Evolutionary conservation across 768 basidiomycete genomes (phyloP).

Genomic region (Ramaria rubella): DNA sequence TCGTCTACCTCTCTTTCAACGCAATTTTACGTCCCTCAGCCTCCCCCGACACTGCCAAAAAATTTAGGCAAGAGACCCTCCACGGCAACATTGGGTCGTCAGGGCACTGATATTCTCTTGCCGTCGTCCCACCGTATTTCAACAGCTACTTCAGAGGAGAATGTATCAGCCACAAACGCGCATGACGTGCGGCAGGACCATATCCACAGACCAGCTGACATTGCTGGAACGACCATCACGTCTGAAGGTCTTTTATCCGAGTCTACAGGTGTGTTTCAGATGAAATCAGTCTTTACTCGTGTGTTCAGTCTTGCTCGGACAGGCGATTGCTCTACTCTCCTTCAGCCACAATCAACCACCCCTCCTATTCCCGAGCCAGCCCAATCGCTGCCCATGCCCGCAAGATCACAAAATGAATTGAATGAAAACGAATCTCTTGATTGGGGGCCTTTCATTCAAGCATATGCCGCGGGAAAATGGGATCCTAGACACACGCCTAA

Average conservation of each 20-base stretch:
- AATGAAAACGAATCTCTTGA: slow-evolving; percentile 30
- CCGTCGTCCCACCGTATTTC: neutral
- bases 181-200: neutral
- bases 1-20: neutral
- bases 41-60: neutral
- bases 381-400: neutral
- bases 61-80: slow-evolving; percentile 7
- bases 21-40: slow-evolving; percentile 2
- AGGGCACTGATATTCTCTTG: slow-evolving; percentile 4
- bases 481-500: slow-evolving; percentile 67
- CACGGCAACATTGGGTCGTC: slow-evolving; percentile 8
- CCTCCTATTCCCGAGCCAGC: neutral
- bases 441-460: slow-evolving; percentile 72
- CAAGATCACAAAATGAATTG: slow-evolving; percentile 1
- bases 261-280: neutral
- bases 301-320: neutral
- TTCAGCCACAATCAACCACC: neutral
- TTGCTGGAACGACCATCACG: neutral
- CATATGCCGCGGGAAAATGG: slow-evolving; percentile 74
- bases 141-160: neutral
- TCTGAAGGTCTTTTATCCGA: neutral
- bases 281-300: neutral
- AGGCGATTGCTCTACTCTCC: neutral
- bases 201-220: neutral
- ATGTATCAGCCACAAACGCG: neutral